Percentiles rank a stretch among this genome's conserved stretches.
phyloP scores from a whole-genome alignment of 73 alveolate species.

The Uronychia binucleata region DNA sequence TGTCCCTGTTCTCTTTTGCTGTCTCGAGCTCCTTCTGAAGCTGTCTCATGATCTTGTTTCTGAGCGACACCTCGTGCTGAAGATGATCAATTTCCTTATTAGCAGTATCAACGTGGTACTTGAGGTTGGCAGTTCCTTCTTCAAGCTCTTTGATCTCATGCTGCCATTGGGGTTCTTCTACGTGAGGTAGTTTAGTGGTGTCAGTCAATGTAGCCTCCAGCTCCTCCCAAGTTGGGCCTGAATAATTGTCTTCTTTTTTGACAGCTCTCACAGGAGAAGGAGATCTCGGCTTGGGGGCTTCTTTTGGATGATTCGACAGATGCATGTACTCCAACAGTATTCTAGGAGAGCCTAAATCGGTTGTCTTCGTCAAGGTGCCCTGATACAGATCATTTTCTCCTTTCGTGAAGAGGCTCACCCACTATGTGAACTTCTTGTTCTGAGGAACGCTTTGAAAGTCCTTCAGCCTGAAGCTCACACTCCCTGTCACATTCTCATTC shows the following conservation, averaged over 20 bases:
- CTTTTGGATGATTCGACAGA: neutral
- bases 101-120: neutral
- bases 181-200: neutral
- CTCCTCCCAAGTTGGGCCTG: neutral
- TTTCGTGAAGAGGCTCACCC: no score
- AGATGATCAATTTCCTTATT: neutral
- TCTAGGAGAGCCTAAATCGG: constrained; percentile 62
- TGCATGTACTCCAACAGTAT: constrained; percentile 21
- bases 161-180: neutral
- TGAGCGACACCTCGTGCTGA: neutral
- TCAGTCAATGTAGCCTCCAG: neutral
- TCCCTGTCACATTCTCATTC: no score
- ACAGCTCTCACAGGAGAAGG: neutral
- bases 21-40: neutral
- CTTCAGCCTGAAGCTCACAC: no score
- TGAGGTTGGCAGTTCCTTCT: neutral
- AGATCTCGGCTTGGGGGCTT: neutral
- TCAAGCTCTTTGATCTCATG: neutral
- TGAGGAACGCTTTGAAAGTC: no score
- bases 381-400: neutral
- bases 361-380: neutral
- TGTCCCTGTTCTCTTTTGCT: neutral
- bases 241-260: neutral
- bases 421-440: no score
- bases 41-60: neutral